These are phyloP conservation scores for Alternaria brassicae DNA, from an alignment of 2,329 filamentous ascomycete genomes.

Conservation along the genomic window DNA sequence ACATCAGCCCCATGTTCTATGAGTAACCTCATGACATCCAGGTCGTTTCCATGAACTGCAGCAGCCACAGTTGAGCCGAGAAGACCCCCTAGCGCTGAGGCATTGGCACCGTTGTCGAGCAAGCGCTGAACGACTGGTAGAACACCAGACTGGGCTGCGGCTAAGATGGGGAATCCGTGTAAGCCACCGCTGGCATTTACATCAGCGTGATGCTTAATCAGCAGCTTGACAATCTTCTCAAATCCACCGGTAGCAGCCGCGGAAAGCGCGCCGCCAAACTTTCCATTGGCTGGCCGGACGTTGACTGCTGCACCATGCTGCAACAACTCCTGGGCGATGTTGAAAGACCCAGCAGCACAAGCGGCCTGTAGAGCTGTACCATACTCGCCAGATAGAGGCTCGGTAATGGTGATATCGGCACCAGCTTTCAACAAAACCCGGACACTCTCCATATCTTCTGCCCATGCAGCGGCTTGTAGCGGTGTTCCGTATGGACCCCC, in stretches of 20 bases:
- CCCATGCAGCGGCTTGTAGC: conserved; percentile 26
- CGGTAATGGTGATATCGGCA: conserved; percentile 19
- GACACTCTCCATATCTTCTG: conserved; percentile 23
- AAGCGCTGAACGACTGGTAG: conserved; percentile 17
- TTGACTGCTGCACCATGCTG: conserved; percentile 27
- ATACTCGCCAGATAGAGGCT: conserved; percentile 22
- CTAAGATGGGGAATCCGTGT: conserved; percentile 24
- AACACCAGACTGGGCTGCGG: conserved; percentile 26
- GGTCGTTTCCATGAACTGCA: conserved; percentile 21
- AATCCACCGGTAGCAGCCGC: conserved; percentile 19
- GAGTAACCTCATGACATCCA: conserved; percentile 27
- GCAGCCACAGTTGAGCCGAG: conserved; percentile 25
- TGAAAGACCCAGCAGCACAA: conserved; percentile 17
- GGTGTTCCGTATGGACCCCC: conserved; percentile 28
- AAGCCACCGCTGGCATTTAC: conserved; percentile 25
- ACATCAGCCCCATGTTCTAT: conserved; percentile 33
- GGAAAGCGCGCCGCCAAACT: conserved; percentile 20
- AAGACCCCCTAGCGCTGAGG: conserved; percentile 15
- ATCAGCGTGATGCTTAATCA: conserved; percentile 26
- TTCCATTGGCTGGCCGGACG: conserved; percentile 22
- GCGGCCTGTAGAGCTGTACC: conserved; percentile 35
- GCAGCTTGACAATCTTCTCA: conserved; percentile 15
- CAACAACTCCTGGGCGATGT: conserved; percentile 23
- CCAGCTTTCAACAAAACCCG: conserved; percentile 21
- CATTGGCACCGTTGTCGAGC: conserved; percentile 23